These are phyloP conservation scores for Chaetomiaceae sp. DNA, from an alignment of 2,329 filamentous ascomycete species.

Conservation along the genomic window DNA sequence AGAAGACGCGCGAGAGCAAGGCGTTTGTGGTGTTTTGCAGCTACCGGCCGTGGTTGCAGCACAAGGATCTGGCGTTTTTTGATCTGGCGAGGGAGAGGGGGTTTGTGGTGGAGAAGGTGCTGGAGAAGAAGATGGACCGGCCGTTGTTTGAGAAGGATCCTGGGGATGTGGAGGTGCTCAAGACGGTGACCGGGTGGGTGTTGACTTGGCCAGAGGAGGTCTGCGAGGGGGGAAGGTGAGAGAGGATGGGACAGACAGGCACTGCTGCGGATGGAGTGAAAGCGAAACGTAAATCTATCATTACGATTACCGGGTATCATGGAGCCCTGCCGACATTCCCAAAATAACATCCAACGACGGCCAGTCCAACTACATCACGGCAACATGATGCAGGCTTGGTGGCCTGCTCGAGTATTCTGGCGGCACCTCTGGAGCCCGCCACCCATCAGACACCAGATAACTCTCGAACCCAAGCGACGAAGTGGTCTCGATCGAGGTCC, in stretches of 20 bases:
- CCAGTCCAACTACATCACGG: not conserved
- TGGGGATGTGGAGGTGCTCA: constrained; percentile 74
- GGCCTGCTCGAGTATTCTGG: constrained; percentile 25
- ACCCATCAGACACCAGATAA: constrained; percentile 27
- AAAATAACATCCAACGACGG: not conserved
- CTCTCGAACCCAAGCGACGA: constrained; percentile 21
- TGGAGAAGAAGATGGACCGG: constrained; percentile 77
- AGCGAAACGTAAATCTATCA: not conserved
- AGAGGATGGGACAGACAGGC: not conserved
- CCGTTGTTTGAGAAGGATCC: constrained; percentile 87
- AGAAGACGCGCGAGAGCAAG: constrained; percentile 47
- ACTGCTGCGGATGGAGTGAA: too few relatives aligned
- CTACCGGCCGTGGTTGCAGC: constrained; percentile 83
- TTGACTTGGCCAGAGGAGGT: constrained; percentile 57
- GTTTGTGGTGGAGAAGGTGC: constrained; percentile 71
- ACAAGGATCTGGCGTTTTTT: constrained; percentile 85
- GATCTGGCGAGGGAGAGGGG: constrained; percentile 66
- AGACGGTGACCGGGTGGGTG: constrained; percentile 77
- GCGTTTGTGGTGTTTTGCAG: constrained; percentile 92
- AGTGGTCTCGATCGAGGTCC: constrained; percentile 23
- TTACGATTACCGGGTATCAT: constrained; percentile 11
- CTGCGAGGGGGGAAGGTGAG: constrained; percentile 23
- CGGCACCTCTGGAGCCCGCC: constrained; percentile 19
- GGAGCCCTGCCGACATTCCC: not conserved
- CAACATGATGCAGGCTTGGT: constrained; percentile 21